Evolutionary conservation across 78 protist genomes (phyloP), one percentile per base, ranked within the genome.

Genomic region (Guillardia theta): DNA sequence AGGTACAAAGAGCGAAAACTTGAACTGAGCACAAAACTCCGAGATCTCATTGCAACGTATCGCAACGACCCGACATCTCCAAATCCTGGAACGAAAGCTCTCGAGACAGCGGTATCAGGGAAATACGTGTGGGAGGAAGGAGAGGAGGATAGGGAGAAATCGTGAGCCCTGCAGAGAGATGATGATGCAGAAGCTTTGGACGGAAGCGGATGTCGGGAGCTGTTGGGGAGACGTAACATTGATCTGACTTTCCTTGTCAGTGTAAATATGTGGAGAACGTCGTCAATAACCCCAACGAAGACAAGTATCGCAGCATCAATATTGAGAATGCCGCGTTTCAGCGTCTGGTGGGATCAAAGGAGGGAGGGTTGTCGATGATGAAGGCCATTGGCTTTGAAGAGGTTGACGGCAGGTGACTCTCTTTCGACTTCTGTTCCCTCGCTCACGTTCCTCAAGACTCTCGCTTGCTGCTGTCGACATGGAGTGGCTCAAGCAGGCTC

Each of bases 1-100:
- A 19, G 15, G 45, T 70, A 70, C 83, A 70, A 70, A 43, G 83
- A 70, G 83, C 9, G 41, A 24, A 70, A 70, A 33, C 41, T 70
- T 36, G 83, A 24, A 43, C 83, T 70, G 45, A 12, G 45, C 41
- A 33, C 36, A 36, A 70, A 70, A 43, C 83, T 70, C 36, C 83
- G 83, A 12, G 83, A 70, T 24, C 33, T 70, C 36, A 70, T 70
- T 9, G 83, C 46, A 36, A 36, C 36, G 46, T 43, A 70, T 6
- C 83, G 83, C 83, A 70, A 70, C 41, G 83, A 70, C 83, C 83
- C 83, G 8, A 70, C 83, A 22, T 36, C 83, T 12, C 83, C 83
- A 24, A 70, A 70, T 43, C 83, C 83, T 4, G 83, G 36, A 15
- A 70, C 83, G 46, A 70, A 70, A 43, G 83, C 83, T 43, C 21